Evolutionary conservation across 768 basidiomycete species (phyloP).

Genomic region (Agrocybe praecox): DNA sequence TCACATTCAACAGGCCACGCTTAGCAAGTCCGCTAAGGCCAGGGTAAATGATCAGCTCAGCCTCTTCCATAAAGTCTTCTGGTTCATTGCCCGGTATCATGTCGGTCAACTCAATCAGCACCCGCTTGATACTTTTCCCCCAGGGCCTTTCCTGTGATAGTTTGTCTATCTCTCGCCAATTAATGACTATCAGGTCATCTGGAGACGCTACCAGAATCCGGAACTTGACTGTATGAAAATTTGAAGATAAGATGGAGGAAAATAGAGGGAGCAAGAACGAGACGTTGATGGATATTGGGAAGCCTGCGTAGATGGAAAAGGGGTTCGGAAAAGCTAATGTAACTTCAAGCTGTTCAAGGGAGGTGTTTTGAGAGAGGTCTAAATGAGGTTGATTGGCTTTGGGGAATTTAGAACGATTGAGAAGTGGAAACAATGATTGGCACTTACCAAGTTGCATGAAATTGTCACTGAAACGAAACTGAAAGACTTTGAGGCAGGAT

Average conservation of each 20-base stretch:
- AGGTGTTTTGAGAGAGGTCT: neutral
- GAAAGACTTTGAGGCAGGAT: neutral
- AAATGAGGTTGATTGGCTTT: neutral
- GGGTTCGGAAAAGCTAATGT: neutral
- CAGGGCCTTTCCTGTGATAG: neutral
- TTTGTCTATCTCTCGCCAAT: slow-evolving; percentile 7
- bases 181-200: neutral
- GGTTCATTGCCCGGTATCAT: neutral
- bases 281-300: neutral
- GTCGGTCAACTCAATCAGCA: neutral
- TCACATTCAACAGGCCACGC: neutral
- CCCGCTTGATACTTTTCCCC: neutral
- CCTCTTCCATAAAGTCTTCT: neutral
- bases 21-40: slow-evolving; percentile 2
- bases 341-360: neutral
- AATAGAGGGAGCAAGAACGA: neutral
- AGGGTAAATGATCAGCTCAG: slow-evolving; percentile 2
- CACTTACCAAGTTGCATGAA: neutral
- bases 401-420: neutral
- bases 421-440: neutral
- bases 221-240: neutral
- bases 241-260: slow-evolving; percentile 1
- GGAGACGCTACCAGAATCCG: neutral
- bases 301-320: neutral
- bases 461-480: neutral